A percentile compares a stretch with the other conserved stretches of the same genome.
These are phyloP conservation scores for Nakazawaea wickerhamii DNA, from an alignment of 805 yeast species.

Conservation along the genomic window DNA sequence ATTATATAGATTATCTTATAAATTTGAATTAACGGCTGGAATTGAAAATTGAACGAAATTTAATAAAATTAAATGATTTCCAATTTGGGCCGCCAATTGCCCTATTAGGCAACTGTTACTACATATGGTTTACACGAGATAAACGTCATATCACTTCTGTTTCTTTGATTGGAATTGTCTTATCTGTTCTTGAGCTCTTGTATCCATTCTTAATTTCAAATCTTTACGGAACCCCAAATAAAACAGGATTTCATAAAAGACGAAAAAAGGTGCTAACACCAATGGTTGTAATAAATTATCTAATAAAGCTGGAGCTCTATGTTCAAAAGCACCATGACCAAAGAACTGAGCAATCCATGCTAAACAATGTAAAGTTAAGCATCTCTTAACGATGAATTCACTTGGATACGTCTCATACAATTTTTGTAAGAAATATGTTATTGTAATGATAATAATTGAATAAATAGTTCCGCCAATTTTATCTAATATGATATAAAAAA, in stretches of 20 bases:
- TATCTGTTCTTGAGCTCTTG: conserved; percentile 35
- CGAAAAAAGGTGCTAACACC: conserved; percentile 88
- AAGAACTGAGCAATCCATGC: conserved; percentile 83
- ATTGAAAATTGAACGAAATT: too few species aligned
- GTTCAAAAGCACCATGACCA: conserved; percentile 83
- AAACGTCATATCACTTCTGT: not conserved
- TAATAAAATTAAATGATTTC: too few species aligned
- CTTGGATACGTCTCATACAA: conserved; percentile 15
- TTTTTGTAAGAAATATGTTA: conserved; percentile 17
- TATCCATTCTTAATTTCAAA: conserved; percentile 44
- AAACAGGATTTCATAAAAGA: conserved; percentile 71
- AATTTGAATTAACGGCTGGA: too few species aligned
- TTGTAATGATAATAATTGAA: conserved; percentile 30
- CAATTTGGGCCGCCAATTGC: too few species aligned
- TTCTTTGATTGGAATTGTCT: conserved; percentile 25
- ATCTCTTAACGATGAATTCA: conserved; percentile 23
- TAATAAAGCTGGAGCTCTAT: conserved; percentile 78
- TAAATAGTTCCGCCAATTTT: conserved; percentile 40
- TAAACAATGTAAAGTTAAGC: conserved; percentile 39
- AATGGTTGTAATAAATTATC: conserved; percentile 82
- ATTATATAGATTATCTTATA: too few species aligned
- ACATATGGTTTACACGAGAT: too few species aligned
- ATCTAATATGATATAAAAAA: conserved; percentile 59
- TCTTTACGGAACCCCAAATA: conserved; percentile 55
- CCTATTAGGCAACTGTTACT: too few species aligned